Base-by-base conservation (phyloP, 2,329 filamentous ascomycete species). In the Pseudopithomyces chartarum region DNA sequence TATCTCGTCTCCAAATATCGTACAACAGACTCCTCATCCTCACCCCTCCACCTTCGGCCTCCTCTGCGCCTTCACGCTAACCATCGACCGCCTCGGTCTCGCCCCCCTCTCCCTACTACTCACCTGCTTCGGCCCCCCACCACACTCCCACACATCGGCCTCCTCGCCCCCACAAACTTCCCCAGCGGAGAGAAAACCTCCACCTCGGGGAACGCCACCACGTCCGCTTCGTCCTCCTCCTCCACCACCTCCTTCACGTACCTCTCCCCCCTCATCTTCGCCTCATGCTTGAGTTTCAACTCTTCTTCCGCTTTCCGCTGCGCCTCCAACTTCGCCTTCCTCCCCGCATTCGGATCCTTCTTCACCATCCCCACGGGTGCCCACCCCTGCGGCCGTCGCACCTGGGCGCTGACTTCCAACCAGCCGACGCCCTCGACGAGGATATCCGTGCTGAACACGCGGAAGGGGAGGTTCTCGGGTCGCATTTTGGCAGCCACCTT, bases 401-500 rank as follows among this genome's bases (percentile, higher is more conserved):
- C 86, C 76, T 99, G 94, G 2, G 88, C 88, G 0, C 87, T 88
- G 39, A 99, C 76, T 76, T 99, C 95, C 2, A 99, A 84, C 90
- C 96, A 99, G 7, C 95, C 95, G 23, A 92, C 89, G 1, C 95
- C 92, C 73, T 98, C 94, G 48, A 99, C 87, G 13, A 99, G 79
- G 22, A 99, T 87, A 70, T 99, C 96, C 0, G 89, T 84, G 8
- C 89, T 87, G 58, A 95, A 82, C 2, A 98, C 87, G 13, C 85
- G 84, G 75, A 93, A 99, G 0, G 92, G 91, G 4, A 98, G 79
- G 15, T 82, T 79, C 1, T 91, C 87, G 0, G 89, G 83, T 54
- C 85, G 86, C 44, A 88, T 79, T 38, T 83, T 87, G 43, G 83
- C 83, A 1, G 85, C 90, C 48, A 84, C 81, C 56, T 82, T 85